phyloP scores from a whole-genome alignment of 2,329 filamentous ascomycete genomes.

The Talaromyces amestolkiae region DNA sequence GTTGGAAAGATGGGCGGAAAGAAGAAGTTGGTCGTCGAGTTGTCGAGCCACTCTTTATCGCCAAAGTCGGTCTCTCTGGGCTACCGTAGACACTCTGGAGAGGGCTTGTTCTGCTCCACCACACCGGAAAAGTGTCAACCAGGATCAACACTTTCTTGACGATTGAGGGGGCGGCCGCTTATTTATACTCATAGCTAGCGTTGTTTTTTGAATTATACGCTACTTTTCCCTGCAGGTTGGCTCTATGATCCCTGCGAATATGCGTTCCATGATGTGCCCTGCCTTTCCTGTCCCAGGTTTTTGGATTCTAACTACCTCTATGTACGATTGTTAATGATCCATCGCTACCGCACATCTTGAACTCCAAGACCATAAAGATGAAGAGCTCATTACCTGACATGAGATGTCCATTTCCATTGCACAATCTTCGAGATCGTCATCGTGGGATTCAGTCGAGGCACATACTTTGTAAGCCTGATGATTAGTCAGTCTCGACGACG shows the following conservation, averaged over 20 bases:
- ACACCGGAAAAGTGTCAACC: background rate
- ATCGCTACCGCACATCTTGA: background rate
- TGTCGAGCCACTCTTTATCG: slow-evolving; percentile 12
- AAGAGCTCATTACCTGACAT: slow-evolving; percentile 1
- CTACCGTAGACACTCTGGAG: slow-evolving; percentile 9
- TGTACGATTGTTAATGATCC: background rate
- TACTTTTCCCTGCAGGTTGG: background rate
- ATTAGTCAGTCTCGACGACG: background rate
- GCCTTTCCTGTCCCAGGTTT: background rate
- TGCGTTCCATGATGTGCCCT: background rate
- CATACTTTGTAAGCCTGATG: background rate
- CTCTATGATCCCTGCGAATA: background rate
- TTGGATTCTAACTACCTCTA: slow-evolving; percentile 1
- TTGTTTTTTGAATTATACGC: background rate
- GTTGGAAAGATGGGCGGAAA: background rate
- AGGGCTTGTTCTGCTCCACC: background rate
- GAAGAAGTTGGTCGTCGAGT: background rate
- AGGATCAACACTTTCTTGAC: background rate
- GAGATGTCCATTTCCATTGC: background rate
- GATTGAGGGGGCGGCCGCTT: background rate
- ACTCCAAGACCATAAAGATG: background rate
- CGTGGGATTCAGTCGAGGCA: background rate
- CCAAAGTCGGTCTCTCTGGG: slow-evolving; percentile 12
- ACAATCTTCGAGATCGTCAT: background rate
- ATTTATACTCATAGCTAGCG: slow-evolving; percentile 11